Evolutionary conservation across 2,329 filamentous ascomycete species (phyloP).

Genomic region (Ambrosiella beaveri): DNA sequence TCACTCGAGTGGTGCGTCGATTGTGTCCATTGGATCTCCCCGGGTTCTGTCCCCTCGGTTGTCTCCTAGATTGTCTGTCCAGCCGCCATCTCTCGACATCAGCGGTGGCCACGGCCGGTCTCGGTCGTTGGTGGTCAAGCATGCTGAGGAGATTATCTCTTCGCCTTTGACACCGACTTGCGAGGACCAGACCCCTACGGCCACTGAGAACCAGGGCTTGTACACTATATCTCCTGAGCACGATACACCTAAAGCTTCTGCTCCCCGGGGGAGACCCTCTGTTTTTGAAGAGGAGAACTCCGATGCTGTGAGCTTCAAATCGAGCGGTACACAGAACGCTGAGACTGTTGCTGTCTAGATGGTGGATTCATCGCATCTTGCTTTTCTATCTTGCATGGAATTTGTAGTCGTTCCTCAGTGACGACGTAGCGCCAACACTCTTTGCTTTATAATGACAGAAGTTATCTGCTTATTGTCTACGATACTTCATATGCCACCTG

Average conservation of each 20-base stretch:
- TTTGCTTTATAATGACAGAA: no score
- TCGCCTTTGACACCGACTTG: conserved; percentile 5
- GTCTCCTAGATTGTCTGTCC: neutral
- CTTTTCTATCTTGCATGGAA: neutral
- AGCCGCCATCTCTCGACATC: conserved; percentile 2
- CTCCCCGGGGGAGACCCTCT: neutral
- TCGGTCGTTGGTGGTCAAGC: conserved; percentile 6
- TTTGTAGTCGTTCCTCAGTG: neutral
- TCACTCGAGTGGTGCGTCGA: conserved; percentile 5
- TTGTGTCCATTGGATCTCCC: conserved; percentile 7
- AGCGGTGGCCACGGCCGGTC: neutral
- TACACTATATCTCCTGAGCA: conserved; percentile 7
- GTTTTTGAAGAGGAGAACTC: conserved; percentile 5
- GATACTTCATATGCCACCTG: no score
- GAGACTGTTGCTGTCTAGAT: conserved; percentile 3
- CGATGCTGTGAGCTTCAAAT: conserved; percentile 11
- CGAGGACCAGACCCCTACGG: conserved; percentile 7
- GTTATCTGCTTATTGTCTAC: no score
- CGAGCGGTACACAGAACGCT: conserved; percentile 12
- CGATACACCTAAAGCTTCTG: conserved; percentile 7
- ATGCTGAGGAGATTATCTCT: neutral
- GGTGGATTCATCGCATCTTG: neutral
- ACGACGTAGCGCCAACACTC: neutral
- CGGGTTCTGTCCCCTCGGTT: neutral
- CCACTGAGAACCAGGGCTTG: neutral